phyloP scores from a whole-genome alignment of 768 basidiomycete species.

The Boletus bicolor region DNA sequence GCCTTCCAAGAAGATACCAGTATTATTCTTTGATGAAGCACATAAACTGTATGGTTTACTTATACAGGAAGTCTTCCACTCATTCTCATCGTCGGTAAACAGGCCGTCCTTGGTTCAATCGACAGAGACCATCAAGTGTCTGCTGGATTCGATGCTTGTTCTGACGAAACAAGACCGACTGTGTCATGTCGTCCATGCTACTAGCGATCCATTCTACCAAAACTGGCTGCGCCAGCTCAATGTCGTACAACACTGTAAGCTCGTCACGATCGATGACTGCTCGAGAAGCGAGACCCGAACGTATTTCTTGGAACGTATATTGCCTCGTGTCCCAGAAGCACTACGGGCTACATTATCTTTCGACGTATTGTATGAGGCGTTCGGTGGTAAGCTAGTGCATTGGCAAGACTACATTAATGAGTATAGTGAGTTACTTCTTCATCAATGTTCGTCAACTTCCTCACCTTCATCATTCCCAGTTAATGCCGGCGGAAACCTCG shows the following conservation, averaged over 20 bases:
- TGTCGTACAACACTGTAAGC: constrained; percentile 82
- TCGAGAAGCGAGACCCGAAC: constrained; percentile 64
- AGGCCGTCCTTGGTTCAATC: constrained; percentile 77
- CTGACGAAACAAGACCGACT: constrained; percentile 85
- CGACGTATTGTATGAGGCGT: constrained; percentile 70
- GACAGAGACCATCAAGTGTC: constrained; percentile 75
- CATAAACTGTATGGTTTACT: constrained; percentile 62
- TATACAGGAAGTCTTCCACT: not conserved
- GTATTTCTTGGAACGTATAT: constrained; percentile 62
- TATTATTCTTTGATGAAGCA: constrained; percentile 83
- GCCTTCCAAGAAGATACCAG: constrained; percentile 65
- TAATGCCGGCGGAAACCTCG: constrained; percentile 67
- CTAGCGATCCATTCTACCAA: constrained; percentile 83
- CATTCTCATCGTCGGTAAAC: constrained; percentile 5
- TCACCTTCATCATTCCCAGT: constrained; percentile 41
- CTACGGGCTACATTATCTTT: constrained; percentile 57
- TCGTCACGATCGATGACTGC: constrained; percentile 79
- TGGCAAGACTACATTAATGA: constrained; percentile 80
- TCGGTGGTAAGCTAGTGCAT: constrained; percentile 82
- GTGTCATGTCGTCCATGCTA: constrained; percentile 78
- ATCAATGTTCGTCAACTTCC: not conserved
- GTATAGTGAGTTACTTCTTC: constrained; percentile 43
- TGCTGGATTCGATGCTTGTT: constrained; percentile 83
- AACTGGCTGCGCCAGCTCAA: constrained; percentile 79
- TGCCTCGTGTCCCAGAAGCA: constrained; percentile 68